Conservation (phyloP, 257 asterid species). For the Ocimum tenuiflorum region DNA sequence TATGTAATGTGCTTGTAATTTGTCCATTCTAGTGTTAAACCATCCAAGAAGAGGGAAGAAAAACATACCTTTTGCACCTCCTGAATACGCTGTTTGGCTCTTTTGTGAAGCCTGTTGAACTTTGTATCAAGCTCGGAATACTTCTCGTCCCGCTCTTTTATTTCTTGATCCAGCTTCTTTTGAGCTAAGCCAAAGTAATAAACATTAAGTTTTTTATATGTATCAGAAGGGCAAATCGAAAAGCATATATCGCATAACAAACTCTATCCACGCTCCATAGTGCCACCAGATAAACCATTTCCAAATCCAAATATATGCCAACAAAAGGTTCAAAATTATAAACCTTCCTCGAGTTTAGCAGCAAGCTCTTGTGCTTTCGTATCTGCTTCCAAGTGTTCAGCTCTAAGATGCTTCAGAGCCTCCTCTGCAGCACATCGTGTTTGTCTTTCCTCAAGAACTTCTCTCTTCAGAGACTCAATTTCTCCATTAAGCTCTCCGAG, state of each 20-base stretch:
- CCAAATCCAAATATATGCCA: neutral
- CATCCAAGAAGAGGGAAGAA: neutral
- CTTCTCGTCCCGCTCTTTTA: conserved; percentile 83
- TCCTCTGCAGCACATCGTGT: conserved; percentile 84
- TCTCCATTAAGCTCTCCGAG: conserved; percentile 44
- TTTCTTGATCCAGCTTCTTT: conserved; percentile 84
- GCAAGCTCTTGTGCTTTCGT: conserved; percentile 62
- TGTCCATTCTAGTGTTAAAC: neutral
- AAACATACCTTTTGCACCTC: conserved; percentile 88
- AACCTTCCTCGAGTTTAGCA: conserved; percentile 85
- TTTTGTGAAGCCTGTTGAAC: conserved; percentile 93
- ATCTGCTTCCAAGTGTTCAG: conserved; percentile 70
- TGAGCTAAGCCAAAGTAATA: conserved; percentile 53
- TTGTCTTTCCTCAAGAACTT: conserved; percentile 74
- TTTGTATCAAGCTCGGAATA: conserved; percentile 82
- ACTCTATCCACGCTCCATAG: neutral
- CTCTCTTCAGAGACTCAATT: conserved; percentile 57
- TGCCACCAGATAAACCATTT: neutral
- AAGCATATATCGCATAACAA: neutral
- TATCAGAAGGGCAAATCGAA: conserved; percentile 8
- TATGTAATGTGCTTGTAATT: neutral
- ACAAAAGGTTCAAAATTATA: conserved; percentile 18
- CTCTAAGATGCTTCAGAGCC: conserved; percentile 80
- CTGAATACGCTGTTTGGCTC: conserved; percentile 98
- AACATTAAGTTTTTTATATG: conserved; percentile 28